Evolutionary conservation across 139 green algal genomes (phyloP), one percentile per base, ranked within the genome.

Genomic region (Chlamydomonas sp.): DNA sequence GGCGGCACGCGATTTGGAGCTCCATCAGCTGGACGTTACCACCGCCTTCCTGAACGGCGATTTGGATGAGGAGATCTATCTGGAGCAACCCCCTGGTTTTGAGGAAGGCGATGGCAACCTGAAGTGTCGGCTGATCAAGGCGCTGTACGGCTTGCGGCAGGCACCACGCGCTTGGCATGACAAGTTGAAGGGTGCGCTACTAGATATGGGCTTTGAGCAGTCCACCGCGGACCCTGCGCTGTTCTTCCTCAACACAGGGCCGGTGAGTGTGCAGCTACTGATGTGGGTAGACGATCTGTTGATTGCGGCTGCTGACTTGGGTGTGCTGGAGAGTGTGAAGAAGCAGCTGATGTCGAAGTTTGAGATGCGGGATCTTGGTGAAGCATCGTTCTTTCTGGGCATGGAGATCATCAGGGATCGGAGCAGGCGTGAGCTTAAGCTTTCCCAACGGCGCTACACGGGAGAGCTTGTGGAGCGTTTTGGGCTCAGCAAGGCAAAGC

Each of bases 1-100:
- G 63, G 83, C 88, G 15, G 57, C 57, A 49, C 8, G 83, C 1
- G 83, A 79, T 49, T 63, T 89, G 77, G 71, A 84, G 8, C n/a
- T 91, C 3, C 57, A 82, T 1, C 83, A 89, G 1, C n/a, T 91
- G 0, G 88, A 94, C 63, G 89, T 93, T 66, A 93, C 90, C 61
- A 94, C 91, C 60, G 92, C 92, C 2, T 93, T 94, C 83, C 78
- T 95, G 5, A 90, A 95, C 72, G 89, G 91, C 8, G 83, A 93
- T 31, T 77, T 96, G 63, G 88, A 91, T 18, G 90, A 93, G 71
- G 66, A 79, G 5, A 71, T 93, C 9, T 93, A 89, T n/a, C 63
- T 91, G 62, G 20, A 79, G 2, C 90, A 92, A 61, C 90, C 90
- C 63, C 63, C 63, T 49, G 79, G 87, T 1, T 87, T 79, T 31